Evolutionary conservation across 2,329 filamentous ascomycete genomes (phyloP).

Genomic region (Nemania diffusa): DNA sequence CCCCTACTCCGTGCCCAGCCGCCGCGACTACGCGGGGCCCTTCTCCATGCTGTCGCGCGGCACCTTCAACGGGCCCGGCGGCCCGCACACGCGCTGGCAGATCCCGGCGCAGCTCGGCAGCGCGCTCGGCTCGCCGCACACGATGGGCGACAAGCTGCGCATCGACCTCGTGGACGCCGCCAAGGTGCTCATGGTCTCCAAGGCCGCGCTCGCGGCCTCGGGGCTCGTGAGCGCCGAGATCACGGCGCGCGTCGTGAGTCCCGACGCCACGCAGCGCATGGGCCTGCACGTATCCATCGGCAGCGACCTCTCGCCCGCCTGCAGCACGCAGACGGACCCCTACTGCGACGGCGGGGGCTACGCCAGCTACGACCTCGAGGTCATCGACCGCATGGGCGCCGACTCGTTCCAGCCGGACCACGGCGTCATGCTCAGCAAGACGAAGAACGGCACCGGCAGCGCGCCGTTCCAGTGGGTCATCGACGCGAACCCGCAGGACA

Average conservation of each 20-base stretch:
- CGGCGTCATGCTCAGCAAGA: conserved; percentile 65
- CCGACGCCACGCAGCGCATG: conserved; percentile 53
- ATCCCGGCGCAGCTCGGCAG: conserved; percentile 61
- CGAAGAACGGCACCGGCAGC: conserved; percentile 54
- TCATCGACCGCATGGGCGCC: conserved; percentile 64
- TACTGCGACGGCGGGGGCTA: conserved; percentile 63
- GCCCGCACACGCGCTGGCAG: conserved; percentile 63
- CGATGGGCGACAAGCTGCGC: conserved; percentile 63
- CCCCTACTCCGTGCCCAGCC: conserved; percentile 57
- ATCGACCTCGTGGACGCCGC: conserved; percentile 59
- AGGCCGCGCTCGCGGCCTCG: conserved; percentile 54
- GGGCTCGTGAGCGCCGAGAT: conserved; percentile 58
- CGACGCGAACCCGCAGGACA: conserved; percentile 65
- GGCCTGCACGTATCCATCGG: conserved; percentile 60
- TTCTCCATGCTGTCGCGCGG: conserved; percentile 65
- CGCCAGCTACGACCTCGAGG: conserved; percentile 63
- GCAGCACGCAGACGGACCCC: conserved; percentile 54
- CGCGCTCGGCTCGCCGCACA: conserved; percentile 63
- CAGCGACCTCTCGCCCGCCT: conserved; percentile 57
- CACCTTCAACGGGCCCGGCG: conserved; percentile 63
- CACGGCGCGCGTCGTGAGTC: conserved; percentile 59
- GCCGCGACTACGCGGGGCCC: conserved; percentile 61
- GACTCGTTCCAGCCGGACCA: conserved; percentile 63
- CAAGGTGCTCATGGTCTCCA: conserved; percentile 58
- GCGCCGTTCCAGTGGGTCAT: conserved; percentile 65